A percentile compares a stretch with the other conserved stretches of the same genome.
Evolutionary conservation across 1,139 yeast species (phyloP).

Genomic region (Debaryomycetaceae sp.): DNA sequence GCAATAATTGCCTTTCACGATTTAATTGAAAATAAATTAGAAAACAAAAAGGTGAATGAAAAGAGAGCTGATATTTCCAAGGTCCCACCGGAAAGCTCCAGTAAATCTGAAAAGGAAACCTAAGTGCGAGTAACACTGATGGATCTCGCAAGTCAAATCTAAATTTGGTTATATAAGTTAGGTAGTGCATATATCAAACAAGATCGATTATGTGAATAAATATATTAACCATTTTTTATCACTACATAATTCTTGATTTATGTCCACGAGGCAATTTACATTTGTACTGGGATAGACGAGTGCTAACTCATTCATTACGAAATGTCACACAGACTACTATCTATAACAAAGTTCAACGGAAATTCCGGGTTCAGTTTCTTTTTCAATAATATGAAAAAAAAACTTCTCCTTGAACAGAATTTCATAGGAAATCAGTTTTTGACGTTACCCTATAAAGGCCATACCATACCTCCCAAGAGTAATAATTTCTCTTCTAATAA

Average conservation of each 20-base stretch:
- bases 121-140: too few relatives aligned
- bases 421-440: slow-evolving; percentile 35
- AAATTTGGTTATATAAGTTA: not conserved
- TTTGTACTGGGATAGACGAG: not conserved
- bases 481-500: not conserved
- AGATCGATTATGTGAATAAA: not conserved
- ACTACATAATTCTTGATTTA: too few relatives aligned
- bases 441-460: slow-evolving; percentile 6
- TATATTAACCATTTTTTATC: not conserved
- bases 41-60: slow-evolving; percentile 60
- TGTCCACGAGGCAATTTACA: not conserved
- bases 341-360: slow-evolving; percentile 26
- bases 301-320: not conserved
- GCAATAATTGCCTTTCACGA: slow-evolving; percentile 97
- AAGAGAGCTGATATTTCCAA: slow-evolving; percentile 16
- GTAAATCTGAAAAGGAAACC: not conserved
- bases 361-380: slow-evolving; percentile 37
- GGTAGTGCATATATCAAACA: not conserved
- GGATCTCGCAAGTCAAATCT: too few relatives aligned
- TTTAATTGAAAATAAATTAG: slow-evolving; percentile 91
- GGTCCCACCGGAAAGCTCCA: not conserved
- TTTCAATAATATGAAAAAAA: slow-evolving; percentile 35
- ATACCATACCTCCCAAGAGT: slow-evolving; percentile 1
- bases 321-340: slow-evolving; percentile 22
- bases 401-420: slow-evolving; percentile 28